Conservation (phyloP, 257 asterid genomes). For the Phtheirospermum japonicum region DNA sequence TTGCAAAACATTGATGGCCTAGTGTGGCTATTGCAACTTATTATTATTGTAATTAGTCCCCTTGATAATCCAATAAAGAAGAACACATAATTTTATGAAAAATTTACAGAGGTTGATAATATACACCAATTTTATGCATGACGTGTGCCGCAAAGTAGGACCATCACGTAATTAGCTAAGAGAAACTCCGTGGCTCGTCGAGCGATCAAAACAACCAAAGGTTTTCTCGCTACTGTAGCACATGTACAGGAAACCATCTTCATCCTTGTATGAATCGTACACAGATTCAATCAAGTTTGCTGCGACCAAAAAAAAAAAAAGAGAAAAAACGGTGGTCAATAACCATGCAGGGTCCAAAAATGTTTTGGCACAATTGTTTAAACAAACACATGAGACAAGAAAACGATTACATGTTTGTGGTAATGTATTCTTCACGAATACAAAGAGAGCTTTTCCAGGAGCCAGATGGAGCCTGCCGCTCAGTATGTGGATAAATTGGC, state of each 20-base stretch:
- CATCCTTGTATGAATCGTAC: slow-evolving; percentile 68
- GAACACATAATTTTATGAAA: slow-evolving; percentile 17
- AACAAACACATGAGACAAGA: slow-evolving; percentile 18
- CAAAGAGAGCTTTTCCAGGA: slow-evolving; percentile 91
- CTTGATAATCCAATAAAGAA: slow-evolving; percentile 18
- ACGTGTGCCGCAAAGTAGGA: background rate
- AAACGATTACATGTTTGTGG: slow-evolving; percentile 77
- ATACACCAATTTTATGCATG: slow-evolving; percentile 20
- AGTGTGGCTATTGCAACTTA: background rate
- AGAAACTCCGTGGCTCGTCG: slow-evolving; percentile 2
- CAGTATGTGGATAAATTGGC: slow-evolving; percentile 85
- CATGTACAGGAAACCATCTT: slow-evolving; percentile 92
- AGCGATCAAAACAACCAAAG: slow-evolving; percentile 41
- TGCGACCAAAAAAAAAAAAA: slow-evolving; percentile 30
- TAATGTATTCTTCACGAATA: slow-evolving; percentile 77
- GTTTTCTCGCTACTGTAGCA: slow-evolving; percentile 98
- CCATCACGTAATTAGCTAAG: slow-evolving; percentile 18
- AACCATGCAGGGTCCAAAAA: background rate
- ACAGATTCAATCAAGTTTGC: slow-evolving; percentile 74
- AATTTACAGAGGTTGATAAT: slow-evolving; percentile 13
- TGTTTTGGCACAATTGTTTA: background rate
- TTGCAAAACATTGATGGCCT: no score
- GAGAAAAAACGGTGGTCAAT: background rate
- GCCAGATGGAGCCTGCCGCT: slow-evolving; percentile 78
- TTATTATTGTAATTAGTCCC: background rate